Evolutionary conservation across 768 basidiomycete genomes (phyloP), one percentile per base, ranked within the genome.

Genomic region (Hygrocybe punicea): DNA sequence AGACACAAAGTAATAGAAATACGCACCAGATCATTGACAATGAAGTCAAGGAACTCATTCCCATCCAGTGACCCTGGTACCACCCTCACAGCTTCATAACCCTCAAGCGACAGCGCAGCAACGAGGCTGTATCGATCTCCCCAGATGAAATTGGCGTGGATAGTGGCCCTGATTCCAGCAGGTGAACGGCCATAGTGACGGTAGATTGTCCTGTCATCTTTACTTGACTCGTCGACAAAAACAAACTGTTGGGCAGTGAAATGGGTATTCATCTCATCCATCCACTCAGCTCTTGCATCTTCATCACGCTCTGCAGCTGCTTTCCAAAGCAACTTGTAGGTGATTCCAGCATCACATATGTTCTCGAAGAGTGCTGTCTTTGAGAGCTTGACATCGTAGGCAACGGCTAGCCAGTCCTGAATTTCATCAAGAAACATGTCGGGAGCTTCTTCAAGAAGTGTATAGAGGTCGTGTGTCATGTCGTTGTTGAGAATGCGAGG

Each of bases 31-130:
- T 58, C 49, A 23, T 61, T 55, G 3, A 55, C 57, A 17, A 61
- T 61, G n/a, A 61, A 61, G 44, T 61, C 60, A 47, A 61, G 53
- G 19, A 61, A 61, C 19, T 58, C 53, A 19, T 61, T 52, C 1
- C 57, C 53, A 53, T 53, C 51, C 16, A 58, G 44, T 6, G 57
- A 61, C 3, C 57, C 57, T 3, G 57, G 16, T 0, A 58, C 50
- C 10, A 61, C 53, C 1, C 57, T 42, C 1, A 49, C 45, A 4
- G 55, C 60, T 9, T 57, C 36, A 19, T 61, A 61, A 6, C 60
- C 57, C 21, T 47, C 3, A 17, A 47, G 21, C 5, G 21, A 47
- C 17, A 47, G 45, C 17, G n/a, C 45, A 19, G 45, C 45, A 4
- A 47, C 45, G 6, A 47, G n/a, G 45, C 45, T 47, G 45, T 47